A percentile compares a stretch with the other conserved stretches of the same genome.
Conservation (phyloP, 2,329 filamentous ascomycete species). For the Penicillium sp. region DNA sequence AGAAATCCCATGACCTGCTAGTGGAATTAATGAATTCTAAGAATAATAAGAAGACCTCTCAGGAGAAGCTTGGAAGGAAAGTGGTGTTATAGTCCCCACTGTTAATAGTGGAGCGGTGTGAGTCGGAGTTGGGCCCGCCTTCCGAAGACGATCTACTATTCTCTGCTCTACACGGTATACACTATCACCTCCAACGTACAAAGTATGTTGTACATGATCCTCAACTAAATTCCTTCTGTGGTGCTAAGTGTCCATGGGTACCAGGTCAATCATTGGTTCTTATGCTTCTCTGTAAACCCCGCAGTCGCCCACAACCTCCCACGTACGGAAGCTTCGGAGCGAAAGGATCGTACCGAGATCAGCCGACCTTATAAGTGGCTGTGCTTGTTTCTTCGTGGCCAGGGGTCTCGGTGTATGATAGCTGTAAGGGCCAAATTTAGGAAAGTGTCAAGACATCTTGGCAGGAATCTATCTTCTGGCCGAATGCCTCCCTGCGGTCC, state of each 20-base stretch:
- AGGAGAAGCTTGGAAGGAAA: neutral
- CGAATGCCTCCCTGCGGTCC: neutral
- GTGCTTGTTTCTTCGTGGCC: neutral
- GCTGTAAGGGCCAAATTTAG: conserved; percentile 3
- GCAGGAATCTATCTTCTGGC: neutral
- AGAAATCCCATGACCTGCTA: conserved; percentile 9
- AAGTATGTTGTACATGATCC: neutral
- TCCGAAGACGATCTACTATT: conserved; percentile 4
- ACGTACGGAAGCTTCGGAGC: neutral
- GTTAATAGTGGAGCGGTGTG: conserved; percentile 21
- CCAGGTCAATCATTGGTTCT: neutral
- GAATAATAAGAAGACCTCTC: conserved; percentile 1
- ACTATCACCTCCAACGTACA: neutral
- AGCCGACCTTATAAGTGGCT: conserved; percentile 3
- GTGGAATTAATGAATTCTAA: neutral
- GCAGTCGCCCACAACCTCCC: conserved; percentile 2
- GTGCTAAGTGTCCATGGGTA: conserved; percentile 4
- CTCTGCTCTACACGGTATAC: conserved; percentile 4
- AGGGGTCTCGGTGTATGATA: neutral
- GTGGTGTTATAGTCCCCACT: neutral
- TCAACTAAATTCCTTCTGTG: neutral
- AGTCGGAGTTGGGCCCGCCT: conserved; percentile 5
- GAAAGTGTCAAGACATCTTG: neutral
- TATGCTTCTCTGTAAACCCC: neutral
- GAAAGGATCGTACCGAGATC: neutral